phyloP scores from a whole-genome alignment of 495 filamentous ascomycete species.

The Diplogelasinospora grovesii region DNA sequence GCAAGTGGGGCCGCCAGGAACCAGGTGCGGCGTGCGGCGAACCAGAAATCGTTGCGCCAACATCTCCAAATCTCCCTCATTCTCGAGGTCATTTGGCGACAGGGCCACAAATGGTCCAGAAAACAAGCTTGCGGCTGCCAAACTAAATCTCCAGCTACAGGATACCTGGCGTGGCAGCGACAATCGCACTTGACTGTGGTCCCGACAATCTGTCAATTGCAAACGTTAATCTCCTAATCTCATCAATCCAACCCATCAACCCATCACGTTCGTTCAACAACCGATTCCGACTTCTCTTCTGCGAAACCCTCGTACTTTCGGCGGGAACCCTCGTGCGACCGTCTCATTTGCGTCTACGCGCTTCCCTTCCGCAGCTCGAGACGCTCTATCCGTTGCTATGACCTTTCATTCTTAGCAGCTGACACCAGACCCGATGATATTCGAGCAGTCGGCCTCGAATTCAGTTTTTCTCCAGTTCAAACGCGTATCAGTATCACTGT shows the following conservation, averaged over 20 bases:
- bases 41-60: constrained; percentile 7
- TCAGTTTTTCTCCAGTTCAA: constrained; percentile 14
- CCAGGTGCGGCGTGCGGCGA: constrained; percentile 10
- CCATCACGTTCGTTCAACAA: constrained; percentile 13
- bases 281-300: background rate
- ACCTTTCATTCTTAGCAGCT: constrained; percentile 11
- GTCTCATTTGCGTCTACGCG: constrained; percentile 11
- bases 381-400: constrained; percentile 16
- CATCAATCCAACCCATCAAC: constrained; percentile 3
- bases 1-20: background rate
- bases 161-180: no score
- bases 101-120: constrained; percentile 1
- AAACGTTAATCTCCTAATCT: constrained; percentile 12
- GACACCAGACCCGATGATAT: constrained; percentile 13
- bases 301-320: constrained; percentile 2
- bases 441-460: constrained; percentile 14
- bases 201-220: constrained; percentile 1
- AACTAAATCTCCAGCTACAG: constrained; percentile 8
- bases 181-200: background rate
- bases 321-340: no score
- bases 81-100: constrained; percentile 8
- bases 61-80: constrained; percentile 6
- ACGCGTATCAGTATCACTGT: constrained; percentile 4
- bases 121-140: constrained; percentile 13
- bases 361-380: background rate